Evolutionary conservation across 257 asterid genomes (phyloP), one percentile per base, ranked within the genome.

Genomic region (Lycium barbarum): DNA sequence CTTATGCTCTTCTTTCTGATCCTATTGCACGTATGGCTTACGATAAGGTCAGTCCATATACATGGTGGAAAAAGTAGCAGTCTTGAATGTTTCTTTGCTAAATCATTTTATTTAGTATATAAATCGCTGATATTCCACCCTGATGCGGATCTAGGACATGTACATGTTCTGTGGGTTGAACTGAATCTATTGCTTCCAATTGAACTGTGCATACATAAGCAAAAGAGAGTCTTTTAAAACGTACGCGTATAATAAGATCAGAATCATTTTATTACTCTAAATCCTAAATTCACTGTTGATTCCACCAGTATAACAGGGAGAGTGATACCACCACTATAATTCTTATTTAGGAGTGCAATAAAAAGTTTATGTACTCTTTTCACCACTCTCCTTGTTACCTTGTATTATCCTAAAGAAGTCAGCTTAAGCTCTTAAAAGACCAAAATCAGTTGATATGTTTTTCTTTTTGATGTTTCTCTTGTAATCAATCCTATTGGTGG

Each of bases 1-100:
- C 96, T 20, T 96, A 96, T 53, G 93, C 97, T 78, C 90, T 96
- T 83, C 96, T 96, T 43, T 92, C 94, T 11, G 97, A 96, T 80
- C 97, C 97, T 13, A 79, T 15, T 74, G 84, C 94, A 57, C 97
- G 99, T 65, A 18, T 84, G 85, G 96, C 94, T 12, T 94, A 94
- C 78, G 98, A 96, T 86, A 96, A 90, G 98, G 97, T 94, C 45
- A 17, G 85, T 73, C 18, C 74, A 63, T 65, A 15, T 40, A 45
- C 12, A 1, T 72, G 38, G 4, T 71, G 54, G 79, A 71, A 71
- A 36, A 47, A 12, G 47, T 71, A 71, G 15, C 10, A 82, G 4
- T 74, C 18, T 15, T 7, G 5, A 17, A 9, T 18, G 45, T 40
- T 40, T 40, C 45, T 40, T 59, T 18, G 20, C 15, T 53, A 11